Evolutionary conservation across 768 basidiomycete genomes (phyloP).

Genomic region (Psilocybe subaeruginosa): DNA sequence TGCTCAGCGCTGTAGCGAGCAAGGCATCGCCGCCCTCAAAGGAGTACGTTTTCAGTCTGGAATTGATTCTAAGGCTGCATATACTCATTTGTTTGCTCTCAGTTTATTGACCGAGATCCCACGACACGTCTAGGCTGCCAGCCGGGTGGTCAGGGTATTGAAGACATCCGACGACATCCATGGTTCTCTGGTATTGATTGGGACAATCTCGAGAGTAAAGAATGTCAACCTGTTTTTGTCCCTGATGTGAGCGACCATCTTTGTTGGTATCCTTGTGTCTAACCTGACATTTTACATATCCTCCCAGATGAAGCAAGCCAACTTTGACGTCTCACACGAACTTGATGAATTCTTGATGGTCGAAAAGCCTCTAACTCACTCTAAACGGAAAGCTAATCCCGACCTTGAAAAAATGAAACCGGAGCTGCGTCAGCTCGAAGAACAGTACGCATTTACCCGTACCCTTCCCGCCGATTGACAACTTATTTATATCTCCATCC

Average conservation of each 20-base stretch:
- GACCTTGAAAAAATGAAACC: constrained; percentile 90
- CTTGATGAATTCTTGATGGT: constrained; percentile 97
- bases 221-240: constrained; percentile 79
- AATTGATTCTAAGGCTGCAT: not conserved
- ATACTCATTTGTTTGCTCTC: constrained; percentile 20
- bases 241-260: constrained; percentile 75
- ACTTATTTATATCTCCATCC: constrained; percentile 9
- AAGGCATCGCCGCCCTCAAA: constrained; percentile 67
- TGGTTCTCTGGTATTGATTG: constrained; percentile 89
- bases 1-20: constrained; percentile 59
- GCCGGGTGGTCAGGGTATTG: constrained; percentile 66
- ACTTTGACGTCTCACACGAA: constrained; percentile 97
- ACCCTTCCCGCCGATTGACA: not conserved
- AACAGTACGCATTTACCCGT: constrained; percentile 63
- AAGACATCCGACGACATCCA: constrained; percentile 78
- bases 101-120: constrained; percentile 89
- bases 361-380: constrained; percentile 95
- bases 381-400: constrained; percentile 86
- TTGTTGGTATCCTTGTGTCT: not conserved
- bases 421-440: constrained; percentile 90
- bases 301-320: constrained; percentile 88
- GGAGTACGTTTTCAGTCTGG: constrained; percentile 50
- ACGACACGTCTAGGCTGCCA: constrained; percentile 81
- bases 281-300: constrained; percentile 10
- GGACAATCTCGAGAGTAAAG: constrained; percentile 73